A percentile compares a stretch with the other conserved stretches of the same genome.
These are phyloP conservation scores for Starmerella vaccinii DNA, from an alignment of 805 yeast genomes.

Conservation along the genomic window DNA sequence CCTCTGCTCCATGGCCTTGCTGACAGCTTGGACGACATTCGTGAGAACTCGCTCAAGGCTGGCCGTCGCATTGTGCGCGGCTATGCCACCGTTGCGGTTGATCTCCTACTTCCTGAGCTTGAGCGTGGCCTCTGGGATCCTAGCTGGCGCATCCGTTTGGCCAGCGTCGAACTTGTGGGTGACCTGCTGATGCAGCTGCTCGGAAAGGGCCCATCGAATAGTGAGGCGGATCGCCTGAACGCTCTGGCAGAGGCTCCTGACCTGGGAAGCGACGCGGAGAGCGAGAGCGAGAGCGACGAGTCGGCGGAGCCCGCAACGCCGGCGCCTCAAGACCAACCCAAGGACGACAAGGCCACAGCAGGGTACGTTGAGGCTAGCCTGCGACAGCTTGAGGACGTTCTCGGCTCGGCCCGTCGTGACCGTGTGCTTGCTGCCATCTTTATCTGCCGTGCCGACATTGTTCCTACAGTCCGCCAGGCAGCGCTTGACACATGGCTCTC, in stretches of 20 bases:
- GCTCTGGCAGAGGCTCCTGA: slow-evolving; percentile 28
- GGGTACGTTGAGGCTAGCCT: slow-evolving; percentile 16
- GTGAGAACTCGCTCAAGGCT: slow-evolving; percentile 82
- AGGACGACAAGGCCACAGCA: slow-evolving; percentile 31
- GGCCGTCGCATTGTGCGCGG: slow-evolving; percentile 86
- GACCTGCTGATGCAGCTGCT: slow-evolving; percentile 88
- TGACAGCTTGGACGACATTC: slow-evolving; percentile 72
- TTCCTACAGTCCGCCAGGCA: slow-evolving; percentile 77
- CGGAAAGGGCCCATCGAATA: slow-evolving; percentile 40
- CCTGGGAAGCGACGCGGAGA: slow-evolving; percentile 36
- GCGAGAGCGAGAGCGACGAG: slow-evolving; percentile 29
- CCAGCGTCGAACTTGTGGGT: slow-evolving; percentile 92
- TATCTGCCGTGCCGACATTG: slow-evolving; percentile 85
- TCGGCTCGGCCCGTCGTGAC: slow-evolving; percentile 84
- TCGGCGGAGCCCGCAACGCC: neutral
- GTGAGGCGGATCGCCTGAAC: slow-evolving; percentile 29
- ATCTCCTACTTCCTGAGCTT: slow-evolving; percentile 82
- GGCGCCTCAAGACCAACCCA: slow-evolving; percentile 1
- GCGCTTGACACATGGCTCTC: slow-evolving; percentile 96
- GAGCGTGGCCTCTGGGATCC: slow-evolving; percentile 79
- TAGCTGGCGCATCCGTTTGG: slow-evolving; percentile 76
- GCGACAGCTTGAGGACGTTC: slow-evolving; percentile 41
- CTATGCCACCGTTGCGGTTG: slow-evolving; percentile 87
- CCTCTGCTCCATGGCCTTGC: slow-evolving; percentile 87
- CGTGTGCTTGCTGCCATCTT: slow-evolving; percentile 75